These are phyloP conservation scores for Trichophyton simii DNA, from an alignment of 2,329 filamentous ascomycete species.

Conservation along the genomic window DNA sequence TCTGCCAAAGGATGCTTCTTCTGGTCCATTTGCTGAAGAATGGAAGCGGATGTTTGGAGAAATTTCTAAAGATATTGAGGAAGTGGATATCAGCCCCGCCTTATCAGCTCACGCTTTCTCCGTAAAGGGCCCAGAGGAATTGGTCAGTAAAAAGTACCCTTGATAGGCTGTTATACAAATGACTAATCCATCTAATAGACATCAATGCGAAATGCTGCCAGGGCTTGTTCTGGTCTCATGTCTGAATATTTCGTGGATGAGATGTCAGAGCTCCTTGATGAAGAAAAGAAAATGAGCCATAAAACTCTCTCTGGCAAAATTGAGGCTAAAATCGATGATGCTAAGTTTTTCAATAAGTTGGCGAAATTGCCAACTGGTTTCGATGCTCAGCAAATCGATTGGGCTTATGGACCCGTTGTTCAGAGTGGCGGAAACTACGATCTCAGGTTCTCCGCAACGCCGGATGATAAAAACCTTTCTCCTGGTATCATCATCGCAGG, in stretches of 20 bases:
- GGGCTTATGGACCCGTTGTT: conserved; percentile 79
- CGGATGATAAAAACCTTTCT: conserved; percentile 73
- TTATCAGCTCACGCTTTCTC: conserved; percentile 75
- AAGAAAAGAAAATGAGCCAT: conserved; percentile 95
- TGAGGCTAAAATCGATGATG: conserved; percentile 79
- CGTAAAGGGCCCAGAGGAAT: conserved; percentile 87
- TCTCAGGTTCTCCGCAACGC: conserved; percentile 62
- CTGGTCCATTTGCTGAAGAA: conserved; percentile 84
- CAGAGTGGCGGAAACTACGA: conserved; percentile 96
- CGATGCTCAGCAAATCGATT: conserved; percentile 79
- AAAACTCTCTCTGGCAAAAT: conserved; percentile 75
- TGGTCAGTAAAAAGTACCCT: conserved; percentile 38
- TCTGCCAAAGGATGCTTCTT: conserved; percentile 69
- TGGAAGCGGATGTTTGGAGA: conserved; percentile 78
- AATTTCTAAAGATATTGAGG: conserved; percentile 71
- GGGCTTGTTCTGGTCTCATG: conserved; percentile 88
- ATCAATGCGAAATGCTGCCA: conserved; percentile 84
- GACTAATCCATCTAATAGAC: conserved; percentile 40
- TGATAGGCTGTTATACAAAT: conserved; percentile 5
- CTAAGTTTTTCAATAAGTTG: conserved; percentile 80
- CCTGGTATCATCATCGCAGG: conserved; percentile 88
- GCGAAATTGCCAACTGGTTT: conserved; percentile 76
- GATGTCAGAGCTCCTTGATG: conserved; percentile 90
- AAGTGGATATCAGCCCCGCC: conserved; percentile 72
- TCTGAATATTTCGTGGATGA: conserved; percentile 95